A percentile compares a stretch with the other conserved stretches of the same genome.
Conservation (phyloP, 1,284 basidiomycete species). For the Ustilago bromivora region DNA sequence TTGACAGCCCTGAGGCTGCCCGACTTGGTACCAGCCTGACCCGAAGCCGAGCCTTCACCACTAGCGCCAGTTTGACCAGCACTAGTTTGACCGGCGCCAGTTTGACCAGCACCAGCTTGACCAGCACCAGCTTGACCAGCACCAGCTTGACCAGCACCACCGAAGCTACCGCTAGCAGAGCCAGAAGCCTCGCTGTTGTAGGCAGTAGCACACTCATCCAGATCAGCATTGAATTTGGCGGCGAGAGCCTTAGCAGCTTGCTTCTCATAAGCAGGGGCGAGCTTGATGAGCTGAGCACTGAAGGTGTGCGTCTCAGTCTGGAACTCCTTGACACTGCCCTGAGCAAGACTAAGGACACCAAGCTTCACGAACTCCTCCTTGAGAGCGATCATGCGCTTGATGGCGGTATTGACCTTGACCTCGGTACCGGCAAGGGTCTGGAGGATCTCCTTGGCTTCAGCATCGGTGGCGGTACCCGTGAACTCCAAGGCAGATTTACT, state of each 20-base stretch:
- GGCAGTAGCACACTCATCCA: conserved; percentile 3
- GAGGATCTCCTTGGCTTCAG: conserved; percentile 17
- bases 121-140: background rate
- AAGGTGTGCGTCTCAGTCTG: conserved; percentile 4
- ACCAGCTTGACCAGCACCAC: conserved; percentile 1
- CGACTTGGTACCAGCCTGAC: background rate
- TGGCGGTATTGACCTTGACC: conserved; percentile 5
- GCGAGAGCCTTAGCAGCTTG: conserved; percentile 5
- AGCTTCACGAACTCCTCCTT: conserved; percentile 29
- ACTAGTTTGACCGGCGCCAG: no score
- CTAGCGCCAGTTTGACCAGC: background rate
- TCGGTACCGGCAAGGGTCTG: conserved; percentile 15
- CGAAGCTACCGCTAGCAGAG: background rate
- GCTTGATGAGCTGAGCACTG: conserved; percentile 13
- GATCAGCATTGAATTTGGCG: conserved; percentile 12
- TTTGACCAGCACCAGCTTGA: background rate
- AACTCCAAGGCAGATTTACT: conserved; percentile 1
- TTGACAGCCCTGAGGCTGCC: background rate
- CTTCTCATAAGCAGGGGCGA: conserved; percentile 14
- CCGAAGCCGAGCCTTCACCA: background rate
- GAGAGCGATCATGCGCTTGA: conserved; percentile 10
- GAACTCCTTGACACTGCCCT: conserved; percentile 10
- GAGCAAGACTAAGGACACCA: background rate
- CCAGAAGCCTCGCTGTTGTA: conserved; percentile 5
- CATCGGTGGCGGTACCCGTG: conserved; percentile 5